Conservation (phyloP, 306 rosid species). For the Cicer chorassanicum region DNA sequence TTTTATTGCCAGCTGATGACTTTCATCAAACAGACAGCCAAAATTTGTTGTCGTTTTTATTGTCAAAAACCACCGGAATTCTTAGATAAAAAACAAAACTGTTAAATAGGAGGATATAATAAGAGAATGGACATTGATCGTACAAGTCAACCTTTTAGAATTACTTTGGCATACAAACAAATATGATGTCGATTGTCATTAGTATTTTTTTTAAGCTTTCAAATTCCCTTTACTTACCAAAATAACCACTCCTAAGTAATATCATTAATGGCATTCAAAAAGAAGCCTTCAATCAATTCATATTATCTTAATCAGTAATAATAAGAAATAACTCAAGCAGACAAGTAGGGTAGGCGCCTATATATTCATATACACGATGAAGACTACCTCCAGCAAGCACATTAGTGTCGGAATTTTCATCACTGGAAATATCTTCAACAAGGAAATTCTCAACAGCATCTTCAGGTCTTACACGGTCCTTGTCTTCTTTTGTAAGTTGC, state of each 20-base stretch:
- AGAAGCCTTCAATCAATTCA: constrained; percentile 8
- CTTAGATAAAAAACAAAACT: constrained; percentile 9
- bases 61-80: constrained; percentile 23
- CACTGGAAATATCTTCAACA: constrained; percentile 92
- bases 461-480: constrained; percentile 66
- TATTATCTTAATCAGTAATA: not conserved
- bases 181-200: no score
- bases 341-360: constrained; percentile 9
- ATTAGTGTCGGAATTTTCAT: constrained; percentile 81
- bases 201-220: no score
- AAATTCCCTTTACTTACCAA: no score
- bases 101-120: not conserved
- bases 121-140: constrained; percentile 20
- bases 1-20: constrained; percentile 31
- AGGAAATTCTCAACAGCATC: constrained; percentile 88
- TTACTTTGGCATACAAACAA: not conserved
- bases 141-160: constrained; percentile 7
- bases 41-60: not conserved
- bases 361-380: constrained; percentile 18
- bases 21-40: constrained; percentile 23
- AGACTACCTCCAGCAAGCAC: constrained; percentile 71
- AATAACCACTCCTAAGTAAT: no score
- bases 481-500: constrained; percentile 89
- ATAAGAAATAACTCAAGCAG: constrained; percentile 33
- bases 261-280: not conserved